Evolutionary conservation across 225 moss, liverwort and hornwort genomes (phyloP).

Genomic region (Polytrichum formosum): DNA sequence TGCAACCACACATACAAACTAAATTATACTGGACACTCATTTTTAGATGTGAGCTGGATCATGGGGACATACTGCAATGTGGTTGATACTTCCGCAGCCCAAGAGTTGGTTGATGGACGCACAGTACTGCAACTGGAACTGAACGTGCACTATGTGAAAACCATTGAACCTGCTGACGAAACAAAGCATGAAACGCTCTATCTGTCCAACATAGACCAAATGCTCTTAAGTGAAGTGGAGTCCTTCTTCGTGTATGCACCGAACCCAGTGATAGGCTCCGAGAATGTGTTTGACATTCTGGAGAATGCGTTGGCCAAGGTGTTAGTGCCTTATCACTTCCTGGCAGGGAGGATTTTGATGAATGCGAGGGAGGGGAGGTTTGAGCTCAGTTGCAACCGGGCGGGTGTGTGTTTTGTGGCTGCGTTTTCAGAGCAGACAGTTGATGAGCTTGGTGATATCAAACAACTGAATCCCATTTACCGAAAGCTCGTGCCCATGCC

Average conservation of each 20-base stretch:
- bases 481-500: slow-evolving; percentile 31
- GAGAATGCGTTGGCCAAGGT: slow-evolving; percentile 53
- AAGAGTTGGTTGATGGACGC: not conserved
- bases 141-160: slow-evolving; percentile 15
- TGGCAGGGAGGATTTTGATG: slow-evolving; percentile 59
- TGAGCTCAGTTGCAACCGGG: slow-evolving; percentile 37
- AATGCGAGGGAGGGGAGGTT: slow-evolving; percentile 21
- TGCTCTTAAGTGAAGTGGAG: slow-evolving; percentile 32
- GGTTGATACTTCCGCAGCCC: not conserved
- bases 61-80: not conserved
- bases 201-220: slow-evolving; percentile 45
- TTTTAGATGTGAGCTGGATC: not conserved
- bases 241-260: slow-evolving; percentile 40
- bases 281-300: slow-evolving; percentile 24
- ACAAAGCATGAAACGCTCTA: slow-evolving; percentile 27
- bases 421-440: slow-evolving; percentile 31
- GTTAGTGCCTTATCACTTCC: slow-evolving; percentile 78
- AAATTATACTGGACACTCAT: not conserved
- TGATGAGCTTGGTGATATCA: slow-evolving; percentile 32
- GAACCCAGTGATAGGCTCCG: slow-evolving; percentile 6
- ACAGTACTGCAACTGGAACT: slow-evolving; percentile 10
- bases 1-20: not conserved
- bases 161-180: slow-evolving; percentile 24
- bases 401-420: slow-evolving; percentile 31
- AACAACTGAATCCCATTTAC: slow-evolving; percentile 37